phyloP scores from a whole-genome alignment of 2,329 filamentous ascomycete species.

The Aureobasidium sp. region DNA sequence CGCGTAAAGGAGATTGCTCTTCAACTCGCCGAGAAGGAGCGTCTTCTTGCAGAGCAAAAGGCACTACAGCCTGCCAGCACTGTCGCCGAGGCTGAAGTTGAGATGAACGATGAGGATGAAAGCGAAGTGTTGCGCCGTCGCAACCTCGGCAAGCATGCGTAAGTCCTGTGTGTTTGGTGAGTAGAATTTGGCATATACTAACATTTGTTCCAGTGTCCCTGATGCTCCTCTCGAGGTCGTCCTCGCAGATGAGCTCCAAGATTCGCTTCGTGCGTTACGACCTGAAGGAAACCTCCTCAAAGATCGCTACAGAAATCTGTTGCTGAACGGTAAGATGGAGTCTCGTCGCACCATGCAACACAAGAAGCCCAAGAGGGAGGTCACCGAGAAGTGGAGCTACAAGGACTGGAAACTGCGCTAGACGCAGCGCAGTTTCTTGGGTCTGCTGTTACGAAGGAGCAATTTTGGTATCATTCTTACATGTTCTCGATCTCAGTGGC shows the following conservation, averaged over 20 bases:
- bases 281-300: constrained; percentile 94
- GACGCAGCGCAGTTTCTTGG: not conserved
- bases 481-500: not conserved
- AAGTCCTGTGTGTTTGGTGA: constrained; percentile 21
- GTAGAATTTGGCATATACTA: not conserved
- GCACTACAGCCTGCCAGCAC: constrained; percentile 20
- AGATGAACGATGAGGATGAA: constrained; percentile 20
- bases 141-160: constrained; percentile 60
- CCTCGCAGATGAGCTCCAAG: constrained; percentile 44
- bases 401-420: constrained; percentile 72
- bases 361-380: constrained; percentile 72
- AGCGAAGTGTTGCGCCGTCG: constrained; percentile 54
- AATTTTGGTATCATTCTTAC: not conserved
- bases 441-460: not conserved
- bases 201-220: constrained; percentile 49
- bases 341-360: constrained; percentile 70
- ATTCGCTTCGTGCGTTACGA: constrained; percentile 51
- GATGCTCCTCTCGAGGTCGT: constrained; percentile 53
- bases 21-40: constrained; percentile 52
- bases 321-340: constrained; percentile 86
- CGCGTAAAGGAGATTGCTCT: constrained; percentile 64
- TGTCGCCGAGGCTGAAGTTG: constrained; percentile 27
- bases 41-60: constrained; percentile 22
- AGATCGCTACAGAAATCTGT: constrained; percentile 81
- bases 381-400: constrained; percentile 94